phyloP scores from a whole-genome alignment of 176 grass and related monocot species.

The Phoenix dactylifera region DNA sequence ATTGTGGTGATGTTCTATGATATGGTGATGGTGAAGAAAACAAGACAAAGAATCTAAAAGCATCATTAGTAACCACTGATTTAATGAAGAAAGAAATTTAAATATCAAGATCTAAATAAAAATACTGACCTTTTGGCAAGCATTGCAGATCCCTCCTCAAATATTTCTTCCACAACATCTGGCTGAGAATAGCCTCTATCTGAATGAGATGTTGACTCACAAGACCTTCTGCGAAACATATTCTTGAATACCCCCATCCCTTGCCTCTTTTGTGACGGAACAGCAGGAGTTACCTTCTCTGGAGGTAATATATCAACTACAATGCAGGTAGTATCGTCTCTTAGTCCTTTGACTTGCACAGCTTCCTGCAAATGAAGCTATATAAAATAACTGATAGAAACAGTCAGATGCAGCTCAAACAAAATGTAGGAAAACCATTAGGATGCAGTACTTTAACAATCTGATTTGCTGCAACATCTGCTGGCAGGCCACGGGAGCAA shows the following conservation, averaged over 20 bases:
- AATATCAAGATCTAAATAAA: background rate
- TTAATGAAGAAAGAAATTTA: background rate
- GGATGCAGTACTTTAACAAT: slow-evolving; percentile 67
- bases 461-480: slow-evolving; percentile 56
- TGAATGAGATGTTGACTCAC: slow-evolving; percentile 26
- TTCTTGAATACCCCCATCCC: slow-evolving; percentile 59
- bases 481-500: slow-evolving; percentile 58
- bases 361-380: slow-evolving; percentile 53
- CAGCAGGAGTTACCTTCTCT: slow-evolving; percentile 45
- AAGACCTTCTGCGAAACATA: slow-evolving; percentile 59
- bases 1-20: too few relatives aligned
- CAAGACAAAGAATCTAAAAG: too few relatives aligned
- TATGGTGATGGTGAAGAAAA: too few relatives aligned
- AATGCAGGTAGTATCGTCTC: slow-evolving; percentile 97
- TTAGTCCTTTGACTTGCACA: slow-evolving; percentile 55
- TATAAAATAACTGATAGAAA: slow-evolving; percentile 15
- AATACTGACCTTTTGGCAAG: slow-evolving; percentile 46
- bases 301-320: slow-evolving; percentile 78
- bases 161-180: slow-evolving; percentile 93
- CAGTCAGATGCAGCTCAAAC: slow-evolving; percentile 10
- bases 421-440: slow-evolving; percentile 11
- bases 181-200: slow-evolving; percentile 49
- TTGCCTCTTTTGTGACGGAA: slow-evolving; percentile 49
- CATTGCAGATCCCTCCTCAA: slow-evolving; percentile 79
- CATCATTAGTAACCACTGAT: too few relatives aligned